Base-by-base conservation (phyloP, 2,329 filamentous ascomycete species). In the Scedosporium boydii region DNA sequence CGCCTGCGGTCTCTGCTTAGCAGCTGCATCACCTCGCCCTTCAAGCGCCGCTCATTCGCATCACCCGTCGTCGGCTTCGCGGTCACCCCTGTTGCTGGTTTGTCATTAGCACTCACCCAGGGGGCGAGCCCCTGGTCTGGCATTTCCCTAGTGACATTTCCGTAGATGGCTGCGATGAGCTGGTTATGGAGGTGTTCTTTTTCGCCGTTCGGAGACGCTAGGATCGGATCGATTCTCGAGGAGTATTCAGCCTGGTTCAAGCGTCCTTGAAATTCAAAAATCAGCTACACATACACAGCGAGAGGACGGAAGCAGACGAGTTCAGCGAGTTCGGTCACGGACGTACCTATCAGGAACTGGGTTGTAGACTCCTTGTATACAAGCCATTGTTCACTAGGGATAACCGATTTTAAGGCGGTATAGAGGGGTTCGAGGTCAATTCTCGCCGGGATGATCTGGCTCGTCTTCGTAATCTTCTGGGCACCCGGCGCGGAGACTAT, bases 101-200 rank as follows among this genome's bases (percentile, higher is more conserved):
- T 89, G 68, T 89, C 86, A 69, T 88, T 87, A 62, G 86, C 85
- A 71, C 85, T 88, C 71, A 89, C 87, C 86, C 86, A 89, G 64
- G 84, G 84, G 58, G 87, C 87, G 69, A 87, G 81, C 68, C 86
- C 86, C 70, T 80, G 80, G 66, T 88, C 86, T 63, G 87, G 86
- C 78, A 87, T 83, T 71, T 89, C 87, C 63, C 87, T 78, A 42
- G 85, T 88, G 64, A 88, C 82, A 79, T 89, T 89, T 69, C 81
- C 85, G 71, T 86, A 86, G 68, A 89, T 84, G 62, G 84, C 85
- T 63, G 85, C 79, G 65, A 89, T 76, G 60, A 89, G 81, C 73
- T 87, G 85, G 71, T 89, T 89, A 69, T 89, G 87, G 3, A 87
- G 76, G 69, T 87, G 85, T 63, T 83, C 79, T 67, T 78, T 84